Evolutionary conservation across 208 protist species (phyloP), one percentile per base, ranked within the genome.

Genomic region (Angomonas ambiguus): DNA sequence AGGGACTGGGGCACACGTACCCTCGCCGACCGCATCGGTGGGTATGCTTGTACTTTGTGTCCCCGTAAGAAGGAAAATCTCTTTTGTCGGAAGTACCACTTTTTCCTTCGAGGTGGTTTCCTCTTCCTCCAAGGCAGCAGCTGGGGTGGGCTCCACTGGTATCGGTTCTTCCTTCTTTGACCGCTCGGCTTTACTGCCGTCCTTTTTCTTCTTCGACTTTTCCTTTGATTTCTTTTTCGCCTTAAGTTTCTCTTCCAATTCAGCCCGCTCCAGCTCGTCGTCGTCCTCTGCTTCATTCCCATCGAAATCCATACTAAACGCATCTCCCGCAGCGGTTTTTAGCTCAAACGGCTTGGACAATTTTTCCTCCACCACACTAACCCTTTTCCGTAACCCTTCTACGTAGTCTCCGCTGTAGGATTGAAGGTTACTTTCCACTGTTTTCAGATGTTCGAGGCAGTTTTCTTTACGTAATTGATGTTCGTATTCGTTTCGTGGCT

Each of bases 401-500:
- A 87, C 72, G 58, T 86, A 82, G n/a, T 71, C 69, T 3, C 88
- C 88, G 53, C 67, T 81, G 70, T 88, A 85, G 11, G 55, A 34
- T 5, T 42, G 38, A 11, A 94, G 73, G 10, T 49, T 41, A 28
- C 53, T 22, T 0, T 64, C 60, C 0, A 66, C 82, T 11, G 71
- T 30, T 0, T 59, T 63, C 13, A 94, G 73, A n/a, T 76, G 65
- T 61, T 85, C 77, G 30, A 74, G 60, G 62, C 81, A 88, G 22
- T 59, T 28, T 18, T 31, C 69, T 53, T 74, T 74, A 1, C 72
- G 69, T 45, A 79, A 76, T 20, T 86, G 62, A 5, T 69, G 80
- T 57, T 94, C 83, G 62, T 94, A 94, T 8, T 67, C 51, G 28
- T 83, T 92, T 22, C 88, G 80, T 10, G 85, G 77, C 10, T 62